phyloP scores from a whole-genome alignment of 495 filamentous ascomycete species.

The Immersiella caudata region DNA sequence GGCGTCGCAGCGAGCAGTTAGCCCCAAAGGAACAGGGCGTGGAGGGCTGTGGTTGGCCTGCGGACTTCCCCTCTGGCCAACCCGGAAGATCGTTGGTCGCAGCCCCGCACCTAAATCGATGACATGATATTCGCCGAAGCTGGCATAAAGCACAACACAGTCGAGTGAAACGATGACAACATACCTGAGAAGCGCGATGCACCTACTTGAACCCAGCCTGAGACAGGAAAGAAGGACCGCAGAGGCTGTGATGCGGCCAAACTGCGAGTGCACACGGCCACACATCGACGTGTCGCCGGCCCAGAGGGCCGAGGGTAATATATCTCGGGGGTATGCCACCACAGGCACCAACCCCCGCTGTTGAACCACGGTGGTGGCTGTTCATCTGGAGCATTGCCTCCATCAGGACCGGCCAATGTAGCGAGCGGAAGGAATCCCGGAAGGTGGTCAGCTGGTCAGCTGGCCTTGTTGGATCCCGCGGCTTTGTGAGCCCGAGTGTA shows the following conservation, averaged over 20 bases:
- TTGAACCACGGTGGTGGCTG: background rate
- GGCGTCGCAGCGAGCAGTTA: background rate
- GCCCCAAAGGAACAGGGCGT: background rate
- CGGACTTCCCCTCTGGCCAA: constrained; percentile 22
- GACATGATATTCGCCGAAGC: constrained; percentile 9
- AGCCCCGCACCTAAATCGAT: background rate
- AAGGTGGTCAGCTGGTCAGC: background rate
- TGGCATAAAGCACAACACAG: constrained; percentile 3
- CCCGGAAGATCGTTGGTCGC: constrained; percentile 7
- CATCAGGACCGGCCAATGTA: background rate
- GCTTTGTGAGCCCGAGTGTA: background rate
- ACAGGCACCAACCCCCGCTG: background rate
- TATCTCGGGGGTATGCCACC: background rate
- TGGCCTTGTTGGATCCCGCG: background rate
- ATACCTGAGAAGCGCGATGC: background rate
- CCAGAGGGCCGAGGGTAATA: background rate
- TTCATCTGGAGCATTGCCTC: background rate
- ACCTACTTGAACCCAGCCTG: background rate
- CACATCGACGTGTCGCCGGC: background rate
- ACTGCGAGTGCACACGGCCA: background rate
- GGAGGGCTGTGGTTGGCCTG: constrained; percentile 16
- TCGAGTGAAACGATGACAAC: constrained; percentile 4
- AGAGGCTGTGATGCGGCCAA: background rate
- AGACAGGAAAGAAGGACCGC: background rate
- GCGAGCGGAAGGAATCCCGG: background rate